Percentiles rank a stretch among this genome's conserved stretches.
Conservation (phyloP, 768 basidiomycete species). For the Lactarius deliciosus region DNA sequence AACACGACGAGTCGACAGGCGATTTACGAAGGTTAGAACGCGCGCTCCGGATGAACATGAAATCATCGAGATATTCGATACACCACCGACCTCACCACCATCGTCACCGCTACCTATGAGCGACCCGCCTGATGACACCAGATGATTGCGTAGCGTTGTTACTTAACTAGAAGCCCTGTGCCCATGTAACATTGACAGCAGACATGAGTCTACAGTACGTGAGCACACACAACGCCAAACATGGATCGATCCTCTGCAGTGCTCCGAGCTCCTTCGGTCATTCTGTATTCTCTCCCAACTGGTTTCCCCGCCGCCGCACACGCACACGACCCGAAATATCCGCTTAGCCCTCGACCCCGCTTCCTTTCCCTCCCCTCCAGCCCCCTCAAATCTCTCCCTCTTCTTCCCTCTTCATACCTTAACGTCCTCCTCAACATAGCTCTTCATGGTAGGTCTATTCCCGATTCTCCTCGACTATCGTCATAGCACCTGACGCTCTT, state of each 20-base stretch:
- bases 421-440: neutral
- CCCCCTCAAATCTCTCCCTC: neutral
- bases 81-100: conserved; percentile 26
- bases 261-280: neutral
- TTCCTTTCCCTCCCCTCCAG: conserved; percentile 1
- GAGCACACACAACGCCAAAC: conserved; percentile 24
- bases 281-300: neutral
- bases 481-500: neutral
- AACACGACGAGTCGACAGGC: conserved; percentile 44
- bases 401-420: neutral
- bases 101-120: conserved; percentile 17
- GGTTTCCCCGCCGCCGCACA: conserved; percentile 16
- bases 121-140: conserved; percentile 2
- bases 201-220: neutral
- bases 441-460: conserved; percentile 14
- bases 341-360: conserved; percentile 22
- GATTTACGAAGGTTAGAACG: conserved; percentile 36
- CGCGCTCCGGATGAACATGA: conserved; percentile 19
- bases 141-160: neutral
- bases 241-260: neutral
- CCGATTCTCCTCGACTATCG: conserved; percentile 13
- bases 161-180: conserved; percentile 8
- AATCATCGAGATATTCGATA: conserved; percentile 39
- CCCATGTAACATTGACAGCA: conserved; percentile 3
- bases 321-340: conserved; percentile 21